Conservation (phyloP, 345 rosid genomes). For the Triadica sebifera region DNA sequence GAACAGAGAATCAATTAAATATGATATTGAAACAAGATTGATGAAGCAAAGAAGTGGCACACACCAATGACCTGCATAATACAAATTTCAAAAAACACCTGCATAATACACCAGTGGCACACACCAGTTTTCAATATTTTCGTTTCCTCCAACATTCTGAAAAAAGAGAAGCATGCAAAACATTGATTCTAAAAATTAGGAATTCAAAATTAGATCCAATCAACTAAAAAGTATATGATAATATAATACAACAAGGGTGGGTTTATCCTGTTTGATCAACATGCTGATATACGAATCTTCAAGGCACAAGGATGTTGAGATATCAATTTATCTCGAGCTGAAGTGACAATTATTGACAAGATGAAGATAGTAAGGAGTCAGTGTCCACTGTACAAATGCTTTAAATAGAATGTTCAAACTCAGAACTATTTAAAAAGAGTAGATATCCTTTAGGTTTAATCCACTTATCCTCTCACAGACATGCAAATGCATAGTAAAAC, state of each 20-base stretch:
- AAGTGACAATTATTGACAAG: not conserved
- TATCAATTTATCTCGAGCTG: not conserved
- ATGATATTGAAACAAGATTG: not conserved
- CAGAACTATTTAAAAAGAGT: not conserved
- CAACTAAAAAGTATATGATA: not conserved
- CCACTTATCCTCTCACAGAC: not conserved
- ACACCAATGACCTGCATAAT: not conserved
- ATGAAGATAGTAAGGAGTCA: not conserved
- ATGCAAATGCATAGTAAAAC: not conserved
- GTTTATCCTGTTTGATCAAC: not conserved
- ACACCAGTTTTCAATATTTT: too few species aligned
- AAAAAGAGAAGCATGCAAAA: too few species aligned
- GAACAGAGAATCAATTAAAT: not conserved
- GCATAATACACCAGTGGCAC: too few species aligned
- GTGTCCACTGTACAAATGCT: not conserved
- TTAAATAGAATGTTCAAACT: too few species aligned
- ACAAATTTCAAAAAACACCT: not conserved
- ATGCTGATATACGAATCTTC: not conserved
- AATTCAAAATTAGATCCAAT: not conserved
- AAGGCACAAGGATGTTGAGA: not conserved
- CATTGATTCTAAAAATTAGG: not conserved
- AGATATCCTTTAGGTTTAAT: constrained; percentile 11
- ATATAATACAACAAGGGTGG: not conserved
- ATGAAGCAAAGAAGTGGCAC: not conserved
- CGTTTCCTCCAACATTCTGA: too few species aligned